phyloP scores from a whole-genome alignment of 148 eudicot species.

The Limonium bicolor region DNA sequence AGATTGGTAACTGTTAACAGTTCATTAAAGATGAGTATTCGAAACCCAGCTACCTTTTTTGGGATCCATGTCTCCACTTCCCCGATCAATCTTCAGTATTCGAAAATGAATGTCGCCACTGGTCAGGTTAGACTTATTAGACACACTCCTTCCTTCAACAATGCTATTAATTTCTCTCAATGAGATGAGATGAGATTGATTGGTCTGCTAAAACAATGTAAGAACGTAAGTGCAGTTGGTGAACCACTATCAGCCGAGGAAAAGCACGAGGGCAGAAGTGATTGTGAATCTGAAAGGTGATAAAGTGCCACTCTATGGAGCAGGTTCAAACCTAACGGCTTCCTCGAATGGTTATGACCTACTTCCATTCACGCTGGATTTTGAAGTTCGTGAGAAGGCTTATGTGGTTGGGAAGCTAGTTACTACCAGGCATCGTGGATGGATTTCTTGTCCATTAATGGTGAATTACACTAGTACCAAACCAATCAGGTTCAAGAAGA shows the following conservation, averaged over 20 bases:
- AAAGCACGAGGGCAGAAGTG: conserved; percentile 38
- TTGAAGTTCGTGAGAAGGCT: conserved; percentile 39
- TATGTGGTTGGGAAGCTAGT: conserved; percentile 86
- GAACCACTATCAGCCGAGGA: conserved; percentile 72
- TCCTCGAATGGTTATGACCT: conserved; percentile 6
- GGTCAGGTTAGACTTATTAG: conserved; percentile 43
- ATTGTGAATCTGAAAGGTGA: conserved; percentile 36
- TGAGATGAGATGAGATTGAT: no score
- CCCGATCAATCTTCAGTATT: conserved; percentile 58
- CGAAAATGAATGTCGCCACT: conserved; percentile 56
- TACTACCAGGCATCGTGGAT: conserved; percentile 30
- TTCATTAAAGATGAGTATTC: conserved; percentile 45
- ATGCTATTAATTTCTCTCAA: neutral
- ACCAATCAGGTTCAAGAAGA: conserved; percentile 57
- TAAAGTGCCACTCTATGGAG: conserved; percentile 86
- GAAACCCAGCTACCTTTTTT: conserved; percentile 87
- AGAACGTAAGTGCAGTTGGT: conserved; percentile 28
- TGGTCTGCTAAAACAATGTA: no score
- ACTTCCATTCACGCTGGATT: conserved; percentile 47
- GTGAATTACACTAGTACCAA: conserved; percentile 50
- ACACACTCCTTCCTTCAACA: neutral
- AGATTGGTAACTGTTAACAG: conserved; percentile 58
- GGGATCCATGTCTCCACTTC: conserved; percentile 73
- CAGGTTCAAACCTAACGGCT: conserved; percentile 41
- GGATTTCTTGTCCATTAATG: conserved; percentile 39